These are phyloP conservation scores for Catenaria anguillulae DNA, from an alignment of 371 early-diverging fungal species.

Conservation along the genomic window DNA sequence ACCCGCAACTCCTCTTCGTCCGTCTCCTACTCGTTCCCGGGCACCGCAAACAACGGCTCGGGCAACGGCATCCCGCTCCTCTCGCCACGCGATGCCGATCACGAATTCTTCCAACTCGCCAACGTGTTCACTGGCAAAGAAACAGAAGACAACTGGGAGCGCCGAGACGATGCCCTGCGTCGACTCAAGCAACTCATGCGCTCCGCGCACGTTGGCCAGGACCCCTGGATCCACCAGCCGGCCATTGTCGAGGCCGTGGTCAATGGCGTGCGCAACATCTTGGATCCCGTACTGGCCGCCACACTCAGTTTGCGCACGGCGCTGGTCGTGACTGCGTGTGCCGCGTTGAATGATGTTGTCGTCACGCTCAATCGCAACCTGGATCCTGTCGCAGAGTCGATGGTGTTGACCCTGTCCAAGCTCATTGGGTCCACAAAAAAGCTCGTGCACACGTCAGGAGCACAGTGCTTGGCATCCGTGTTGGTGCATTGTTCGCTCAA, in stretches of 20 bases:
- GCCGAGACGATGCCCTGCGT: neutral
- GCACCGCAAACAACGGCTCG: too few relatives aligned
- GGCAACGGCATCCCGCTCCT: neutral
- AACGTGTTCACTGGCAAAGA: neutral
- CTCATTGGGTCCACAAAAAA: neutral
- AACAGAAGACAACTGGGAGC: slow-evolving; percentile 1
- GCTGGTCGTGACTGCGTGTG: neutral
- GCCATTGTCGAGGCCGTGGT: neutral
- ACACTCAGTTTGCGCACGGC: neutral
- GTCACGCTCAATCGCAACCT: neutral
- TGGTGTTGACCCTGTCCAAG: neutral
- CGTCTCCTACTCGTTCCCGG: too few relatives aligned
- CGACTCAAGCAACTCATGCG: neutral
- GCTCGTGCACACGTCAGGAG: neutral
- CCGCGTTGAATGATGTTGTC: neutral
- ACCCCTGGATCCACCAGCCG: neutral
- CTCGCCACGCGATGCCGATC: slow-evolving; percentile 1
- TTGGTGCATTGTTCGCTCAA: neutral
- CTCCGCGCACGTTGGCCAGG: neutral
- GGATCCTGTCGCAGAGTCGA: neutral
- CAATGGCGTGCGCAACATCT: neutral
- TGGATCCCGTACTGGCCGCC: neutral
- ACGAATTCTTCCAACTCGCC: neutral
- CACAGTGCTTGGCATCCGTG: neutral
- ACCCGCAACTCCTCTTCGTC: too few relatives aligned